These are phyloP conservation scores for Trichosanthes truncata DNA, from an alignment of 306 rosid species.

Conservation along the genomic window DNA sequence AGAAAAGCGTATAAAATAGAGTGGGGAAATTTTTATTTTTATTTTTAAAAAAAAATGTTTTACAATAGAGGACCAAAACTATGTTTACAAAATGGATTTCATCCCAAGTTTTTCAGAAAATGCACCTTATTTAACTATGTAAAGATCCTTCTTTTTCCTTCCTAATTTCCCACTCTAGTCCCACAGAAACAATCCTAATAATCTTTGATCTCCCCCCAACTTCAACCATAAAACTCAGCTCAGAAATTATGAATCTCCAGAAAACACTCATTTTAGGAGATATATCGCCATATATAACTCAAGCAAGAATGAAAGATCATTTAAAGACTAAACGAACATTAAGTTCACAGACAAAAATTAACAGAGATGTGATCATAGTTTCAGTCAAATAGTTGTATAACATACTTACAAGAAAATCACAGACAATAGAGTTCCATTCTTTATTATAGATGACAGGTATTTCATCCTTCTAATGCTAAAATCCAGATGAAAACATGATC, in stretches of 20 bases:
- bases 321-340: not conserved
- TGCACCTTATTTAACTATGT: not conserved
- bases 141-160: not conserved
- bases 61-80: not conserved
- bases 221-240: not conserved
- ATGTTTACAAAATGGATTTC: not conserved
- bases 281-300: not conserved
- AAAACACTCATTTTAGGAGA: not conserved
- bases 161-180: not conserved
- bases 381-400: not conserved
- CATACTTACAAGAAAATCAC: not conserved
- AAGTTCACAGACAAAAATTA: not conserved
- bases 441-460: not conserved
- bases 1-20: not conserved
- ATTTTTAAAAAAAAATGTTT: not conserved
- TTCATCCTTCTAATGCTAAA: not conserved
- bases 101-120: not conserved
- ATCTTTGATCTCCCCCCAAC: not conserved
- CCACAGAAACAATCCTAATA: not conserved
- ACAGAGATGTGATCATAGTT: not conserved
- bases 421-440: not conserved
- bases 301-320: not conserved
- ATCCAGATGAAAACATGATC: not conserved
- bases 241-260: not conserved
- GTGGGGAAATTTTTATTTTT: not conserved